Base-by-base conservation (phyloP, 2,329 filamentous ascomycete genomes). In the Stylonectria norvegica region DNA sequence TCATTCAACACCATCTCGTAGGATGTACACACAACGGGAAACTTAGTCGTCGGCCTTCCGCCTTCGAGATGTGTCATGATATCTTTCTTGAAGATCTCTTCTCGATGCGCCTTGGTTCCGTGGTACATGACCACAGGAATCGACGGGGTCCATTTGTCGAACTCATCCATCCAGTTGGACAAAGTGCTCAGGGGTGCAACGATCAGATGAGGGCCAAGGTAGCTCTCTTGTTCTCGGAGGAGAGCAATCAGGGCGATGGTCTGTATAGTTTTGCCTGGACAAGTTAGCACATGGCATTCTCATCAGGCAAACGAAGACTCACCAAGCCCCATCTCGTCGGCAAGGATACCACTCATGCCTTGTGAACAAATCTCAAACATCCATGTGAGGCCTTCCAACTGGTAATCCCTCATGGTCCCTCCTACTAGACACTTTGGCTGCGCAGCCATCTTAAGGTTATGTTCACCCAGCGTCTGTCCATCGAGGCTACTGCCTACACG, bases 1-100 rank as follows among this genome's bases (percentile, higher is more conserved):
- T 98, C 93, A 54, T 89, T 84, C 66, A 98, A 83, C 38, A 94
- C 90, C 59, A 98, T 96, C 60, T 98, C 93, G 55, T 97, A 97
- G 27, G 85, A 94, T 0, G 93, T 98, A 57, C 90, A 90, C 1
- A 97, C 86, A 1, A 98, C 84, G 0, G 93, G 93, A 47, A 97
- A 98, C 32, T 84, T 77, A 2, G 76, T 68, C 0, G 68, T 78
- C 0, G 77, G 77, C 2, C 72, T 63, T 0, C 83, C 73, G 7
- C 65, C 76, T 10, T 80, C 77, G 11, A 91, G 79, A 45, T 88
- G 70, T 30, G 77, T 78, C 60, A 83, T 83, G 56, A 97, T 78
- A 27, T 76, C 69, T n/a, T 78, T 83, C 31, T 71, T 74, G 45
- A 89, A 83, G n/a, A 96, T 79, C 2, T 80, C 72, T 36, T 81